These are phyloP conservation scores for Neonectria neomacrospora DNA, from an alignment of 2,329 filamentous ascomycete species.

Conservation along the genomic window DNA sequence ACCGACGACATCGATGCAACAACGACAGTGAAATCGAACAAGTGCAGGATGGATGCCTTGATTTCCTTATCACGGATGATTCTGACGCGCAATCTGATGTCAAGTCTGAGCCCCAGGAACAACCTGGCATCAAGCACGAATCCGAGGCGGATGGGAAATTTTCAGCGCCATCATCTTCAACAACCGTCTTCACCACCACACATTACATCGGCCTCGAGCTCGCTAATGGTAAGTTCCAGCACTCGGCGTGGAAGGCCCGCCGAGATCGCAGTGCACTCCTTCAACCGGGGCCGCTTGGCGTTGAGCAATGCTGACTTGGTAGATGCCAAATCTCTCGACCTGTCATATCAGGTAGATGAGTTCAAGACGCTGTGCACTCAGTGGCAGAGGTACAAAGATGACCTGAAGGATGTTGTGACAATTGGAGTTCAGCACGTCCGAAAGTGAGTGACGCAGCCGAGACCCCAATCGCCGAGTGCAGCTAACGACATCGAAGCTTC, in stretches of 20 bases:
- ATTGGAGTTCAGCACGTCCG: slow-evolving; percentile 85
- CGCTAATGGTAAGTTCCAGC: slow-evolving; percentile 69
- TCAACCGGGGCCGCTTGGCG: neutral
- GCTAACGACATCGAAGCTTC: slow-evolving; percentile 66
- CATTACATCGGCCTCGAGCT: slow-evolving; percentile 94
- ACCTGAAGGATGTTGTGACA: slow-evolving; percentile 70
- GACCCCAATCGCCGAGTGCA: slow-evolving; percentile 11
- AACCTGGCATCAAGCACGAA: slow-evolving; percentile 10
- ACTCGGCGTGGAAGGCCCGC: neutral
- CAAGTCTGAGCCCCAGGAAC: slow-evolving; percentile 28
- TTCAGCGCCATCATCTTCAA: slow-evolving; percentile 30
- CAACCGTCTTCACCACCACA: slow-evolving; percentile 83
- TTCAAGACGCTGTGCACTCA: slow-evolving; percentile 86
- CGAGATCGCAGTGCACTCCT: neutral
- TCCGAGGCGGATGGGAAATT: slow-evolving; percentile 19
- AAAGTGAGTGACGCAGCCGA: slow-evolving; percentile 69
- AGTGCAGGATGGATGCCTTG: slow-evolving; percentile 64
- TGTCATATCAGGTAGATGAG: slow-evolving; percentile 83
- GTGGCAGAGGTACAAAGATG: slow-evolving; percentile 79
- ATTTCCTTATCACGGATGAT: slow-evolving; percentile 55
- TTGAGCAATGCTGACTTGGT: slow-evolving; percentile 48
- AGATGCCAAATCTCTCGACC: slow-evolving; percentile 78
- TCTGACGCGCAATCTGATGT: slow-evolving; percentile 51
- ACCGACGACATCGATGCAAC: slow-evolving; percentile 79
- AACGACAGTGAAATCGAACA: slow-evolving; percentile 62